These are phyloP conservation scores for Solanum neorickii DNA, from an alignment of 257 asterid species.

Conservation along the genomic window DNA sequence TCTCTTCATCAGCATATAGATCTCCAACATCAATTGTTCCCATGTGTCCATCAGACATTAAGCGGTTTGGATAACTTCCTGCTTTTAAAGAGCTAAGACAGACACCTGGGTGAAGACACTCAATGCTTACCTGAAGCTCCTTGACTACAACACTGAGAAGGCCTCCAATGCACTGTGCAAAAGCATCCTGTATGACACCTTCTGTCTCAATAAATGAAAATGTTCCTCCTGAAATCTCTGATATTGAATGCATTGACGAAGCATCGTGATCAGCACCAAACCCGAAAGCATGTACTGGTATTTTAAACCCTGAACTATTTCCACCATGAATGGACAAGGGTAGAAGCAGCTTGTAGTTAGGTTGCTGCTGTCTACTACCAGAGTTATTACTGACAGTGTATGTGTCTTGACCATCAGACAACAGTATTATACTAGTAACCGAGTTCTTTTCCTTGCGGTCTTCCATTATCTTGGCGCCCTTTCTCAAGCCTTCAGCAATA, in stretches of 20 bases:
- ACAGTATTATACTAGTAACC: conserved; percentile 71
- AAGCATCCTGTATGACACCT: conserved; percentile 92
- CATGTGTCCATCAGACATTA: conserved; percentile 29
- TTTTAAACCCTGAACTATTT: conserved; percentile 37
- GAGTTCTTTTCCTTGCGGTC: conserved; percentile 75
- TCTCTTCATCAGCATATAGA: conserved; percentile 88
- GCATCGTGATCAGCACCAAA: conserved; percentile 92
- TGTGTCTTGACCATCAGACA: conserved; percentile 96
- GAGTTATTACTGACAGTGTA: conserved; percentile 52
- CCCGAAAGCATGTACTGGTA: conserved; percentile 91
- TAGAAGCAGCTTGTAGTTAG: conserved; percentile 60
- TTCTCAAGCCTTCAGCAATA: conserved; percentile 91
- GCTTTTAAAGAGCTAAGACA: conserved; percentile 47
- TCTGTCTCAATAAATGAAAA: conserved; percentile 96
- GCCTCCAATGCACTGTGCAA: conserved; percentile 98
- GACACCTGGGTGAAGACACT: conserved; percentile 43
- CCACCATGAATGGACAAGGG: conserved; percentile 56
- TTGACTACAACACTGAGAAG: conserved; percentile 88
- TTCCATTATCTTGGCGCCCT: conserved; percentile 87
- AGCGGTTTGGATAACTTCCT: conserved; percentile 60
- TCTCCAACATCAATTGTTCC: conserved; percentile 82
- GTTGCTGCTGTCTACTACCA: conserved; percentile 15
- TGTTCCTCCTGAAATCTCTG: conserved; percentile 93
- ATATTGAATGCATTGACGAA: conserved; percentile 78
- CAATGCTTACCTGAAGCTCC: conserved; percentile 47